Evolutionary conservation across 2,329 filamentous ascomycete species (phyloP), one percentile per base, ranked within the genome.

Genomic region (Pseudogymnoascus destructans): DNA sequence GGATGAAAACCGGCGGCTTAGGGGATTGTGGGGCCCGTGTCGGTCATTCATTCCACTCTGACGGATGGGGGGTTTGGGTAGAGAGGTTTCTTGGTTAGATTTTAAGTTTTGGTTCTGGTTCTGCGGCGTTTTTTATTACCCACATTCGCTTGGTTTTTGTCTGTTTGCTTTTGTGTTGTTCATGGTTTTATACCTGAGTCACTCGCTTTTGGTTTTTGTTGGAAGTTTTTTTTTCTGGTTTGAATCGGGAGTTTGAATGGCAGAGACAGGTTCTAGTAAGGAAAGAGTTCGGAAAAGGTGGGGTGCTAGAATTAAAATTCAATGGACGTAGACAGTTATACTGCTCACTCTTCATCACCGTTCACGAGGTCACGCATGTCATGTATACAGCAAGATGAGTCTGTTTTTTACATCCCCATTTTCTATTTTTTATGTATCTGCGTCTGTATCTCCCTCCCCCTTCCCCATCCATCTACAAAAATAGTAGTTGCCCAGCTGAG

Each of bases 381-480:
- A 49, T 15, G 21, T 10, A 25, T 33, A 5, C 32, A 33, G 6
- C 32, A 33, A 2, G 35, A 36, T 36, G 36, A 17, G 36, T 40
- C 21, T 42, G n/a, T 25, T 49, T 46, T 49, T 49, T 46, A 49
- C 27, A 49, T 10, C 40, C 21, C 40, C 40, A 27, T 49, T 49
- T 49, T 49, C 40, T 27, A 49, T 49, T 49, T 49, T 49, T 49
- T 49, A 49, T 27, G 40, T 49, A 49, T 49, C 40, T 49, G 21
- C 40, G 8, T 9, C 36, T 30, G 27, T 6, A 30, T 27, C 42
- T 30, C 23, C 23, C n/a, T 17, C 3, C 42, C 21, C 21, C 23
- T 4, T 7, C 21, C 35, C 5, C 40, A 46, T 15, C 21, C 42
- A 52, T 52, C n/a, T n/a, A 42, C 5, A 11, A 52, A 52, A 52